Evolutionary conservation across 805 yeast genomes (phyloP).

Genomic region (Candida michaelii): DNA sequence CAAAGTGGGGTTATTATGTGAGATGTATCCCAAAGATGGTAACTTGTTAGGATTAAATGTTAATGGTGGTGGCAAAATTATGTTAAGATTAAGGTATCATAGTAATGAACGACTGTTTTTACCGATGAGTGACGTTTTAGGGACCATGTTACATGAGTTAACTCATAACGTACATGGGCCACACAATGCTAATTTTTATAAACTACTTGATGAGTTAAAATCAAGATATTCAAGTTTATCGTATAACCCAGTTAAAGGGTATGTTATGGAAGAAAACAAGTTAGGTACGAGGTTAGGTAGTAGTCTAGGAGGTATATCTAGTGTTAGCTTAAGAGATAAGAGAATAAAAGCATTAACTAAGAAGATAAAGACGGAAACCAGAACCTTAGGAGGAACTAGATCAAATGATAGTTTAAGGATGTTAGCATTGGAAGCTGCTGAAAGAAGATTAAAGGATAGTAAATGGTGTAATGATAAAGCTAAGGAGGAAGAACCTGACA

Average conservation of each 20-base stretch:
- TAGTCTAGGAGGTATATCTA: background rate
- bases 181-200: slow-evolving; percentile 73
- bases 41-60: slow-evolving; percentile 78
- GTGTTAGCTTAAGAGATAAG: slow-evolving; percentile 30
- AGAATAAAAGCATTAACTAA: slow-evolving; percentile 42
- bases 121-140: slow-evolving; percentile 65
- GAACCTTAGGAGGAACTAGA: slow-evolving; percentile 27
- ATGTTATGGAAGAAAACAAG: slow-evolving; percentile 47
- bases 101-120: slow-evolving; percentile 53
- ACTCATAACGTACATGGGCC: slow-evolving; percentile 80
- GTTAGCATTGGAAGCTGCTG: slow-evolving; percentile 60
- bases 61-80: slow-evolving; percentile 70
- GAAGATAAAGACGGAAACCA: slow-evolving; percentile 41
- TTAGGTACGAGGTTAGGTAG: slow-evolving; percentile 34
- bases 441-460: slow-evolving; percentile 53
- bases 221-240: slow-evolving; percentile 48
- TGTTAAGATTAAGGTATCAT: slow-evolving; percentile 66
- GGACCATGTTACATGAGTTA: slow-evolving; percentile 86
- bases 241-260: slow-evolving; percentile 39
- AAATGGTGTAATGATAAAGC: slow-evolving; percentile 43
- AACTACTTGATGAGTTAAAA: slow-evolving; percentile 59
- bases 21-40: slow-evolving; percentile 73
- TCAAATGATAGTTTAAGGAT: slow-evolving; percentile 26
- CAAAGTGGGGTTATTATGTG: slow-evolving; percentile 67
- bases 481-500: slow-evolving; percentile 34